Evolutionary conservation across 495 filamentous ascomycete genomes (phyloP).

Genomic region (Penicillium paxilli): DNA sequence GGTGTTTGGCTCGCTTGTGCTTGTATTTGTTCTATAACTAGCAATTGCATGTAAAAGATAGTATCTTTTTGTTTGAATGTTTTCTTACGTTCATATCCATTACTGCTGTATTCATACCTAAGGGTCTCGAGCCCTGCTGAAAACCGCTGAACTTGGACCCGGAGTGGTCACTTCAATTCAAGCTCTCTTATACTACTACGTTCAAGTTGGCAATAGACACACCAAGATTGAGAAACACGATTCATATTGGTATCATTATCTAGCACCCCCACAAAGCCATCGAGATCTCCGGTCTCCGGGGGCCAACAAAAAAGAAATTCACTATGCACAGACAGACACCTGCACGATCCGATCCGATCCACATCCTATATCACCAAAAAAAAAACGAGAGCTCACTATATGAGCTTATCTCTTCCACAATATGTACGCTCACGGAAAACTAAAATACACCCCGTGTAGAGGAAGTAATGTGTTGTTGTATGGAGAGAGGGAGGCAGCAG

Average conservation of each 20-base stretch:
- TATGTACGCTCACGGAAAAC: constrained; percentile 29
- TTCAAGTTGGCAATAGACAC: background rate
- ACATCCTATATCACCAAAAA: constrained; percentile 13
- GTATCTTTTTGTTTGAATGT: too few species aligned
- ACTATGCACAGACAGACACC: constrained; percentile 14
- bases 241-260: constrained; percentile 38
- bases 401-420: constrained; percentile 35
- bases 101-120: too few species aligned
- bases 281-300: constrained; percentile 2
- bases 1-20: too few species aligned
- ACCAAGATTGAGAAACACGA: background rate
- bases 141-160: too few species aligned
- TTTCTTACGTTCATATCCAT: too few species aligned
- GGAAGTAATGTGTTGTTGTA: background rate
- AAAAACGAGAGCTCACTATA: constrained; percentile 32
- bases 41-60: too few species aligned
- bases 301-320: constrained; percentile 11
- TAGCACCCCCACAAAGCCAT: constrained; percentile 29
- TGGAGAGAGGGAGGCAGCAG: constrained; percentile 3
- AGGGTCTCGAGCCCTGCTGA: too few species aligned
- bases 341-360: too few species aligned
- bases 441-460: constrained; percentile 32
- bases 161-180: background rate
- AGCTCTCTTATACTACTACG: background rate
- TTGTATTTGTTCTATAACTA: too few species aligned